Evolutionary conservation across 169 alveolate species (phyloP).

Genomic region (Besnoitia besnoiti): DNA sequence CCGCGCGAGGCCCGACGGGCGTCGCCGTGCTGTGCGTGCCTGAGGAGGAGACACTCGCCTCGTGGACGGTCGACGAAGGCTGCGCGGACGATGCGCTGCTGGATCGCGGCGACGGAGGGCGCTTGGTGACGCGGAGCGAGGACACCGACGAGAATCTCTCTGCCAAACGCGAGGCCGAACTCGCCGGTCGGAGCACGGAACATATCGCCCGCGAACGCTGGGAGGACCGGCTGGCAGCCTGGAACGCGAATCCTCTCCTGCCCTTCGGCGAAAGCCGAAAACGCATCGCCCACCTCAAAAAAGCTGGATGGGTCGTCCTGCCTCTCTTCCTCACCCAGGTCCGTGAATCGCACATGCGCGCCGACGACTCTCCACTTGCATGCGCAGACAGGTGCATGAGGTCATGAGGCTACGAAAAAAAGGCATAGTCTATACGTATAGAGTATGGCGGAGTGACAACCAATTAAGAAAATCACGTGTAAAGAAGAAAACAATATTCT

Average conservation of each 20-base stretch:
- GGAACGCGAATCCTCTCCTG: neutral
- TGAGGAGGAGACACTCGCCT: neutral
- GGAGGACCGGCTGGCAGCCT: no score
- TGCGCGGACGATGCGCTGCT: neutral
- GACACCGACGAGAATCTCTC: no score
- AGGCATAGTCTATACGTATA: no score
- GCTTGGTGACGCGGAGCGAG: neutral
- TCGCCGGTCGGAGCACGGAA: no score
- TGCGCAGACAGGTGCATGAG: no score
- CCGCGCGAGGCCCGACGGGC: neutral
- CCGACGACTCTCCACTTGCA: neutral
- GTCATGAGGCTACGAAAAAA: no score
- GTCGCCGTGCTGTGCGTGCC: slow-evolving; percentile 10
- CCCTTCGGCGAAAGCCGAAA: neutral
- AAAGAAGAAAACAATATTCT: no score
- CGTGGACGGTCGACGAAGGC: slow-evolving; percentile 8
- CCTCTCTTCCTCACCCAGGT: slow-evolving; percentile 9
- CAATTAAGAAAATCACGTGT: no score
- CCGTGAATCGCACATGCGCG: neutral
- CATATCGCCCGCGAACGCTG: neutral
- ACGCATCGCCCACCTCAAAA: neutral
- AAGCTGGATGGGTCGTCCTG: slow-evolving; percentile 10
- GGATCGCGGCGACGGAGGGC: neutral
- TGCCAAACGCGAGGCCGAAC: no score
- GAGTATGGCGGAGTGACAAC: no score